A percentile compares a stretch with the other conserved stretches of the same genome.
Evolutionary conservation across 345 rosid genomes (phyloP).

Genomic region (Linum trigynum): DNA sequence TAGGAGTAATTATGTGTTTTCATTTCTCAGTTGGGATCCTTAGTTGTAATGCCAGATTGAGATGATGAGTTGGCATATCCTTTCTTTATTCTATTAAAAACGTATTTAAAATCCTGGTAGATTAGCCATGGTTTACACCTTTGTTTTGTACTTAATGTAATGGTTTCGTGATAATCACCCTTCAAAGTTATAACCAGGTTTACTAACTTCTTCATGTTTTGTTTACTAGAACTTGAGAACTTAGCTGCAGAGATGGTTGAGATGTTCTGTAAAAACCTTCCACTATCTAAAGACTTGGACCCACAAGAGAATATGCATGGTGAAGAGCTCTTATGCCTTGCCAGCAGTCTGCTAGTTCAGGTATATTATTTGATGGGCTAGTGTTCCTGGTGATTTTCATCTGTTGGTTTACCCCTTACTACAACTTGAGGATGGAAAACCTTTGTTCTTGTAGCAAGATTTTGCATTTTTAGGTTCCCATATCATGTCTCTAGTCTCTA

Average conservation of each 20-base stretch:
- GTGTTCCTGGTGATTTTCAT: background rate
- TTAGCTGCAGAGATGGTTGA: slow-evolving; percentile 53
- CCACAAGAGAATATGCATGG: slow-evolving; percentile 90
- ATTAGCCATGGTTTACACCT: background rate
- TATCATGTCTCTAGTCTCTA: background rate
- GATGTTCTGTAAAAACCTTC: slow-evolving; percentile 61
- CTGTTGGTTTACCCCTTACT: background rate
- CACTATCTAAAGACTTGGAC: slow-evolving; percentile 84
- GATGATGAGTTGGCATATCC: background rate
- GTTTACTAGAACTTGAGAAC: slow-evolving; percentile 51
- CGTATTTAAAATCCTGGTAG: background rate
- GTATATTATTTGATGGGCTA: slow-evolving; percentile 26
- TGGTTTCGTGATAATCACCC: background rate
- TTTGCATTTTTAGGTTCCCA: background rate
- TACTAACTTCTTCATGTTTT: slow-evolving; percentile 15
- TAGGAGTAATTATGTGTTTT: background rate
- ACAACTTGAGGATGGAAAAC: background rate
- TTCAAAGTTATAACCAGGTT: background rate
- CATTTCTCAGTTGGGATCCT: no score
- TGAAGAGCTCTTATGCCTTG: slow-evolving; percentile 75
- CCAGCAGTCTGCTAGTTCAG: slow-evolving; percentile 76
- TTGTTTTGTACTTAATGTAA: background rate
- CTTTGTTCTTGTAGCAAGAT: background rate
- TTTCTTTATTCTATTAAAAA: no score
- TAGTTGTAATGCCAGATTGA: background rate